These are phyloP conservation scores for Glycine tomentella DNA, from an alignment of 306 rosid species.

Conservation along the genomic window DNA sequence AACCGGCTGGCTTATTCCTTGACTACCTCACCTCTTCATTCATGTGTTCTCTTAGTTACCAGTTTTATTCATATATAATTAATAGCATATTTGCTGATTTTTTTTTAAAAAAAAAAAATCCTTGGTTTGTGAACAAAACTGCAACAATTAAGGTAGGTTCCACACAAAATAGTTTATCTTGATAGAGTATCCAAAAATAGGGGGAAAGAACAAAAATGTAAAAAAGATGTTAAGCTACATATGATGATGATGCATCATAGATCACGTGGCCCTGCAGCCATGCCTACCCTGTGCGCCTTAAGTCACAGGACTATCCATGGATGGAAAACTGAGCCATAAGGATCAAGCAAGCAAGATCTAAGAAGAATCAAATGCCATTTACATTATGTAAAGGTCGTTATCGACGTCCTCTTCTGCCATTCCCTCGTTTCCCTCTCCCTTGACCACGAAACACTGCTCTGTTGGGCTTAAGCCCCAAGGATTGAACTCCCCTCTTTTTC, in stretches of 20 bases:
- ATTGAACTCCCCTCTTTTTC: slow-evolving; percentile 75
- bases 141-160: background rate
- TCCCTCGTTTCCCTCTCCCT: slow-evolving; percentile 50
- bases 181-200: background rate
- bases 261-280: slow-evolving; percentile 27
- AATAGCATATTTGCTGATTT: no score
- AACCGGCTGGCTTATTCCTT: no score
- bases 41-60: no score
- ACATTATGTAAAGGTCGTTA: slow-evolving; percentile 7
- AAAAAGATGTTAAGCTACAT: slow-evolving; percentile 19
- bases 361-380: slow-evolving; percentile 20
- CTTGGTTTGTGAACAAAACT: background rate
- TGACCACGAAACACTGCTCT: slow-evolving; percentile 54
- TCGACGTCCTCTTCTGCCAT: slow-evolving; percentile 55
- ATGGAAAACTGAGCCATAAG: background rate
- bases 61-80: no score
- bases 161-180: slow-evolving; percentile 5
- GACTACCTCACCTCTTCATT: no score
- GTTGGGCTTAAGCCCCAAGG: slow-evolving; percentile 64
- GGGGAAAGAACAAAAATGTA: slow-evolving; percentile 1
- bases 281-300: slow-evolving; percentile 11
- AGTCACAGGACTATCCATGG: background rate
- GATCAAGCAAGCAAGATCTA: background rate
- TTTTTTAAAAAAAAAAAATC: no score
- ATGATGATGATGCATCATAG: slow-evolving; percentile 15